Conservation (phyloP, 495 filamentous ascomycete species). For the Bombardia bombarda region DNA sequence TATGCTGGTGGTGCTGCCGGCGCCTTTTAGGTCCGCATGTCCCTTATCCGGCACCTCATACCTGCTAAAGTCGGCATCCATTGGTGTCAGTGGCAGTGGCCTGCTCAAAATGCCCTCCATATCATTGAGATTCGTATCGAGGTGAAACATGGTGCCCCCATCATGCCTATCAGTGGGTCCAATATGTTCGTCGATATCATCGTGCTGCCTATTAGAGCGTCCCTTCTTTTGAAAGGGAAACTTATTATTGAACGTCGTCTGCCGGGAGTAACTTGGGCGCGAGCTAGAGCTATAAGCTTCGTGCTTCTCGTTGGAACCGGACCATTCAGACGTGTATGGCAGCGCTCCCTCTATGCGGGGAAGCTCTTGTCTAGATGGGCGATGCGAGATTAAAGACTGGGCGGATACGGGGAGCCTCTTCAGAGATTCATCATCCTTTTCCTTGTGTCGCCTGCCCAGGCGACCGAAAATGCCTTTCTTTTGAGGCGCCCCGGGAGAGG, state of each 20-base stretch:
- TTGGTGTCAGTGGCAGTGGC: conserved; percentile 54
- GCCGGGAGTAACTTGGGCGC: conserved; percentile 34
- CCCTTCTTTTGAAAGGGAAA: conserved; percentile 42
- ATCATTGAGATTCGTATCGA: conserved; percentile 76
- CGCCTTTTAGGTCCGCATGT: conserved; percentile 4
- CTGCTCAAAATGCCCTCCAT: conserved; percentile 77
- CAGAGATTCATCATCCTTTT: conserved; percentile 50
- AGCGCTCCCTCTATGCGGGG: conserved; percentile 33
- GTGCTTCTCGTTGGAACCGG: conserved; percentile 25
- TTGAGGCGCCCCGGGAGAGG: conserved; percentile 48
- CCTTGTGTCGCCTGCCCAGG: conserved; percentile 43
- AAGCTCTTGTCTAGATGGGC: conserved; percentile 42
- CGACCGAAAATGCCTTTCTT: conserved; percentile 63
- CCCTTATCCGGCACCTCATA: conserved; percentile 42
- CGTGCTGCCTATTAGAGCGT: conserved; percentile 27
- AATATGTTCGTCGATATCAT: conserved; percentile 41
- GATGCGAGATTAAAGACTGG: conserved; percentile 43
- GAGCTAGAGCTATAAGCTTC: conserved; percentile 18
- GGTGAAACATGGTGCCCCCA: conserved; percentile 45
- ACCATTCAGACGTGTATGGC: conserved; percentile 40
- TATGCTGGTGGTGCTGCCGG: no score
- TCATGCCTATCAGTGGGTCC: conserved; percentile 36
- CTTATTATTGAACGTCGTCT: conserved; percentile 53
- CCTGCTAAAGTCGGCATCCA: conserved; percentile 48
- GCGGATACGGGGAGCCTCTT: conserved; percentile 49